Conservation (phyloP, 306 rosid genomes). For the Lotus japonicus region DNA sequence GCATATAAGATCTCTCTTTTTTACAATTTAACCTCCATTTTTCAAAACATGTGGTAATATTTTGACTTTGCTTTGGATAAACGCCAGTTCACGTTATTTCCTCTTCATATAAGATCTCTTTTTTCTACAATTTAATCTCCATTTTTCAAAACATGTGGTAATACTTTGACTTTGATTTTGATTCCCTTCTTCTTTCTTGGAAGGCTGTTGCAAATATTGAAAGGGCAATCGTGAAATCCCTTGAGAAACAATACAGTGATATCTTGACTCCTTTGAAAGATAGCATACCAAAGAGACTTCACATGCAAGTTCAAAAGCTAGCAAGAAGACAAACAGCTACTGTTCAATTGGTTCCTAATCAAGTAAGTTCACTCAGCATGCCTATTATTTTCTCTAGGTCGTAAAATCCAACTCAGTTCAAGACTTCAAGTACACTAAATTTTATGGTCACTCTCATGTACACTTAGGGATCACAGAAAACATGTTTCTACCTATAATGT, state of each 20-base stretch:
- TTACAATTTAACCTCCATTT: background rate
- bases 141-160: background rate
- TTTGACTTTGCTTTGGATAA: background rate
- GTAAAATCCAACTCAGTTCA: background rate
- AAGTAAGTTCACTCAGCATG: conserved; percentile 39
- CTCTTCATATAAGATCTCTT: background rate
- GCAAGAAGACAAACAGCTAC: conserved; percentile 88
- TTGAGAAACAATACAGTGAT: conserved; percentile 85
- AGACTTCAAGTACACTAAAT: background rate
- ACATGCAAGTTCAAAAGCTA: conserved; percentile 93
- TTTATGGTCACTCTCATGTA: background rate
- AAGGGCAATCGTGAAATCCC: conserved; percentile 86
- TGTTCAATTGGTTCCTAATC: conserved; percentile 66
- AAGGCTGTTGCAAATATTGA: conserved; percentile 85
- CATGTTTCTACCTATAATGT: background rate
- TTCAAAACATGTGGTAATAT: background rate
- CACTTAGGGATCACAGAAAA: no score
- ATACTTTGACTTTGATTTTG: conserved; percentile 4
- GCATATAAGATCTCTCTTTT: background rate
- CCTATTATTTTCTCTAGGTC: background rate
- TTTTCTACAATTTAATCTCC: background rate
- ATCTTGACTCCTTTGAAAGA: conserved; percentile 90
- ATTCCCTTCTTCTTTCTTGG: background rate
- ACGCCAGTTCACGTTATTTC: no score
- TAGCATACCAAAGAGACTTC: conserved; percentile 85